These are phyloP conservation scores for Fusarium nurragi DNA, from an alignment of 2,329 filamentous ascomycete genomes.

Conservation along the genomic window DNA sequence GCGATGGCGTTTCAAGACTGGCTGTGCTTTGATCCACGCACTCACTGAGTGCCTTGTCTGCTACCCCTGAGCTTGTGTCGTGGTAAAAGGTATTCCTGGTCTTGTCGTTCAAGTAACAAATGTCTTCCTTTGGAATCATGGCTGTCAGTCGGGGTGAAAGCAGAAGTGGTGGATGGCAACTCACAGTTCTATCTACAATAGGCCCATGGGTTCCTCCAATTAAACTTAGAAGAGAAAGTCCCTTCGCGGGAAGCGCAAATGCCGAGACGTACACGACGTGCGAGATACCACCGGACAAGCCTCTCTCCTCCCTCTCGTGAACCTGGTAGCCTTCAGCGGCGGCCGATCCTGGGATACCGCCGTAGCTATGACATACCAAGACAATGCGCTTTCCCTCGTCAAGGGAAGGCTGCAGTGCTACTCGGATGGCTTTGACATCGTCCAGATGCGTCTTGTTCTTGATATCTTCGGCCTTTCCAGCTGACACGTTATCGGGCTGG, in stretches of 20 bases:
- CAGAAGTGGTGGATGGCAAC: accelerated
- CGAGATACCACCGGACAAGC: slow-evolving; percentile 44
- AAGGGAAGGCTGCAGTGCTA: neutral
- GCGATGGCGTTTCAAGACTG: slow-evolving; percentile 19
- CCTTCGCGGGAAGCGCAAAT: slow-evolving; percentile 35
- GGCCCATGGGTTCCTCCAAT: neutral
- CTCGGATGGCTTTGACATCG: neutral
- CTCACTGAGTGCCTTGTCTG: neutral
- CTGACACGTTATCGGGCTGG: neutral
- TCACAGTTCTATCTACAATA: slow-evolving; percentile 15
- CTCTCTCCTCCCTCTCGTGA: slow-evolving; percentile 39
- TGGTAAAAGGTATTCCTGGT: slow-evolving; percentile 14
- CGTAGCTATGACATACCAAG: slow-evolving; percentile 41
- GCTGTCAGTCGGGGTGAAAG: accelerated
- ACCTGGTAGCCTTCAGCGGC: slow-evolving; percentile 41
- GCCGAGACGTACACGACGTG: slow-evolving; percentile 44
- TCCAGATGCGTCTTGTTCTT: slow-evolving; percentile 11
- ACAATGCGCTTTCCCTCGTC: slow-evolving; percentile 14
- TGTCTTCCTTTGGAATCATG: neutral
- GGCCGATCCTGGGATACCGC: slow-evolving; percentile 45
- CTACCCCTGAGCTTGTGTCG: neutral
- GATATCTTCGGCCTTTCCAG: neutral
- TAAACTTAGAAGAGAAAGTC: neutral
- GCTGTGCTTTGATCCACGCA: slow-evolving; percentile 30
- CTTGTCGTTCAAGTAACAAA: slow-evolving; percentile 1